These are phyloP conservation scores for Monilinia vaccinii-corymbosi DNA, from an alignment of 2,329 filamentous ascomycete species.

Conservation along the genomic window DNA sequence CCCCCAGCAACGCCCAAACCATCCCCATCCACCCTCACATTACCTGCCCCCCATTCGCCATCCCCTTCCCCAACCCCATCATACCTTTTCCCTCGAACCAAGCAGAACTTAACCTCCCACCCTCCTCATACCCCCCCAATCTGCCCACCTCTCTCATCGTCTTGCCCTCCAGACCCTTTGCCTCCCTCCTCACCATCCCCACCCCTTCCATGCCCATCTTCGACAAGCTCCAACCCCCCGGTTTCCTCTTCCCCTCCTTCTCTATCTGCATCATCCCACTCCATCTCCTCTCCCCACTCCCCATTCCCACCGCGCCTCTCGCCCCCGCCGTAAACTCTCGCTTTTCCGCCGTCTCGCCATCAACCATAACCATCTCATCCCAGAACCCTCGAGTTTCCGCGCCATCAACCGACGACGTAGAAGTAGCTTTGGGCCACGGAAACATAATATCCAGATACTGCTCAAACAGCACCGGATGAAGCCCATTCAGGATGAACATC, in stretches of 20 bases:
- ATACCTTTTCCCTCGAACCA: not conserved
- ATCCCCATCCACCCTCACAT: not conserved
- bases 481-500: conserved; percentile 29
- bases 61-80: not conserved
- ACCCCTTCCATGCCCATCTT: conserved; percentile 8
- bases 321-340: conserved; percentile 15
- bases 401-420: not conserved
- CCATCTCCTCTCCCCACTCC: conserved; percentile 1
- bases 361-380: conserved; percentile 12
- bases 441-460: conserved; percentile 14
- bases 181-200: not conserved
- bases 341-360: conserved; percentile 14
- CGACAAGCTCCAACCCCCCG: conserved; percentile 1
- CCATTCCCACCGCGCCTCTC: not conserved
- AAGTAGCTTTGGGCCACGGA: not conserved
- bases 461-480: conserved; percentile 9
- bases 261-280: not conserved
- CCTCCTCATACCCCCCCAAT: not conserved
- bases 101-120: not conserved
- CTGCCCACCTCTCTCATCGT: conserved; percentile 2
- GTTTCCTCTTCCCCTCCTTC: conserved; percentile 4
- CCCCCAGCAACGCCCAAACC: not conserved
- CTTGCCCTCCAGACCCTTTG: conserved; percentile 1
- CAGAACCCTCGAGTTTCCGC: not conserved
- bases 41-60: not conserved